A percentile compares a stretch with the other conserved stretches of the same genome.
Conservation (phyloP, 306 rosid genomes). For the Arachis hypogaea region DNA sequence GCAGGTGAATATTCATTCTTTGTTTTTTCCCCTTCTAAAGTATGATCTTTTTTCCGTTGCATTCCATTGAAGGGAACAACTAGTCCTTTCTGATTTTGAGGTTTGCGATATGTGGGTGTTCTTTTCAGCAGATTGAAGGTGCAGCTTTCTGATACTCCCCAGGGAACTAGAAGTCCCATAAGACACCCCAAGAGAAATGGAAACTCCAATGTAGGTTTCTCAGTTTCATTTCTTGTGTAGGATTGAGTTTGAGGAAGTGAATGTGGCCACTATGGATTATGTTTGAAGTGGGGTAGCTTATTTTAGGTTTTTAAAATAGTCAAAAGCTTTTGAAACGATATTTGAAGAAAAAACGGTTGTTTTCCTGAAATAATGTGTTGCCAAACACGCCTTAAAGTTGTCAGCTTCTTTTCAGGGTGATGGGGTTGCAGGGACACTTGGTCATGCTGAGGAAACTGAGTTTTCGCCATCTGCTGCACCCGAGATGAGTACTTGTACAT, state of each 20-base stretch:
- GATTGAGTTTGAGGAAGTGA: constrained; percentile 26
- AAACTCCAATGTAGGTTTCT: constrained; percentile 60
- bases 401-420: constrained; percentile 55
- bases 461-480: constrained; percentile 55
- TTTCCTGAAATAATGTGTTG: neutral
- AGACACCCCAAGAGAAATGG: constrained; percentile 66
- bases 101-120: constrained; percentile 24
- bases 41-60: neutral
- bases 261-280: neutral
- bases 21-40: neutral
- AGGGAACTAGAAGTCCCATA: constrained; percentile 84
- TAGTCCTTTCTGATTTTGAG: constrained; percentile 1
- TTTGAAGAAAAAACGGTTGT: neutral
- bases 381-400: neutral
- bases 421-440: constrained; percentile 47
- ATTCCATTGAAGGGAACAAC: neutral
- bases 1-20: constrained; percentile 56
- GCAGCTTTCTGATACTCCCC: constrained; percentile 77
- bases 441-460: constrained; percentile 64
- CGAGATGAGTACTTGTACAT: constrained; percentile 58
- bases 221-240: constrained; percentile 27
- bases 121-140: constrained; percentile 73
- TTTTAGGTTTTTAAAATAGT: neutral
- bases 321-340: neutral
- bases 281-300: neutral